These are phyloP conservation scores for Aureobasidium subglaciale DNA, from an alignment of 2,329 filamentous ascomycete genomes.

Conservation along the genomic window DNA sequence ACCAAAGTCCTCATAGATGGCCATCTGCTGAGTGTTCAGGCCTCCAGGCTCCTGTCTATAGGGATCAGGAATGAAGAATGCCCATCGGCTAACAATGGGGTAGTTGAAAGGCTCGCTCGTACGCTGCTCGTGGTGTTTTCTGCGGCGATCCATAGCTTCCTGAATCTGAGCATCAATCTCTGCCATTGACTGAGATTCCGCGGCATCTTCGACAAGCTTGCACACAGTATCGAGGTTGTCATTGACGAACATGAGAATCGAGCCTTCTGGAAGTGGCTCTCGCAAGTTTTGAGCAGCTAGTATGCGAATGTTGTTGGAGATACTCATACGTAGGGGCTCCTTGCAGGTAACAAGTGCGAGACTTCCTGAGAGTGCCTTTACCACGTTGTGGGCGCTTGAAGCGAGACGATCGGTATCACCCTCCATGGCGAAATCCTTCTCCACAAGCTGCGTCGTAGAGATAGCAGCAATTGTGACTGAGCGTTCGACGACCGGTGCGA, in stretches of 20 bases:
- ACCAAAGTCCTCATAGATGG: constrained; percentile 94
- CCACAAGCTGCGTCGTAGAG: constrained; percentile 88
- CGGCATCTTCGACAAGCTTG: constrained; percentile 88
- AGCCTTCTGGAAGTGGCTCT: constrained; percentile 80
- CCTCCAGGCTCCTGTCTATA: constrained; percentile 80
- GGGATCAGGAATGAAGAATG: constrained; percentile 86
- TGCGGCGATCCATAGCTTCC: constrained; percentile 67
- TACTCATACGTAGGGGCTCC: constrained; percentile 90
- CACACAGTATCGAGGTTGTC: constrained; percentile 93
- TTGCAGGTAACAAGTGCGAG: constrained; percentile 97
- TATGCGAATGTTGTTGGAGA: constrained; percentile 94
- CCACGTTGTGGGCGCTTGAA: constrained; percentile 84
- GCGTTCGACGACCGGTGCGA: constrained; percentile 91
- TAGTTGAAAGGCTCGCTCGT: constrained; percentile 82
- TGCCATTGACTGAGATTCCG: constrained; percentile 83
- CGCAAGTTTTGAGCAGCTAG: constrained; percentile 56
- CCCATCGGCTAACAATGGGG: constrained; percentile 75
- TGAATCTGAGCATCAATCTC: constrained; percentile 95
- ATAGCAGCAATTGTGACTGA: constrained; percentile 98
- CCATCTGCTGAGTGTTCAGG: constrained; percentile 84
- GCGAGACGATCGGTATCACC: constrained; percentile 81
- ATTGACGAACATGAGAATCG: constrained; percentile 97
- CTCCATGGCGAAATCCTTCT: constrained; percentile 94
- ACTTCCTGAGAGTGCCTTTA: constrained; percentile 88
- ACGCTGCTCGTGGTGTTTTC: constrained; percentile 65